These are phyloP conservation scores for Pleoardoris graminearum DNA, from an alignment of 2,329 filamentous ascomycete species.

Conservation along the genomic window DNA sequence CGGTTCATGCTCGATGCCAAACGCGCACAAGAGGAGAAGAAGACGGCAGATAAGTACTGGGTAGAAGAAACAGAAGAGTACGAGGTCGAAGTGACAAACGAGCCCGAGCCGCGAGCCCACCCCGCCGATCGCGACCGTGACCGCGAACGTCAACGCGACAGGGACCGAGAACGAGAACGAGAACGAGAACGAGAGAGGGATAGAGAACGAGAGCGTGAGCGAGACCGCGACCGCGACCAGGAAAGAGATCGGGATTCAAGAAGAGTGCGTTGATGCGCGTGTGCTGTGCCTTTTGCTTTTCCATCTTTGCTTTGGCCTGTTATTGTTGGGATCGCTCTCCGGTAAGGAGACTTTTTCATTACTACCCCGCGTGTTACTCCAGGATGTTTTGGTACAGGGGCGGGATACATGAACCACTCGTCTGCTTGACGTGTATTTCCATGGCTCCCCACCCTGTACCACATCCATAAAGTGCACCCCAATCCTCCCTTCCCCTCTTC, in stretches of 20 bases:
- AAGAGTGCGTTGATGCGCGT: constrained; percentile 35
- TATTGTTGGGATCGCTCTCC: background rate
- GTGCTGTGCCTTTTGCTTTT: constrained; percentile 14
- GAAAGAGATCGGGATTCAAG: constrained; percentile 16
- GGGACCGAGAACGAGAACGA: constrained; percentile 7
- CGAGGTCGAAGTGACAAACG: constrained; percentile 65
- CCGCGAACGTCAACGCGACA: constrained; percentile 2
- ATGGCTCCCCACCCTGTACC: too few relatives aligned
- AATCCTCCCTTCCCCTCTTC: too few relatives aligned
- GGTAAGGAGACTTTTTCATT: constrained; percentile 2
- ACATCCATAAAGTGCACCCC: background rate
- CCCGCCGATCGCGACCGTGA: constrained; percentile 8
- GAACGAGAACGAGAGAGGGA: background rate
- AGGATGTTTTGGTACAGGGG: background rate
- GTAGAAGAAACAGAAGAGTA: constrained; percentile 76
- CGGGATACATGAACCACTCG: background rate
- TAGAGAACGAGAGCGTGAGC: constrained; percentile 17
- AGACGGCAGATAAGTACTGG: constrained; percentile 68
- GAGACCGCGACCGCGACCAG: constrained; percentile 16
- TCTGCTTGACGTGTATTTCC: background rate
- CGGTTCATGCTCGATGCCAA: constrained; percentile 87
- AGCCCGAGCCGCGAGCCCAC: constrained; percentile 13
- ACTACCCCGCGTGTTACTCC: background rate
- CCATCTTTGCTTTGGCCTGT: background rate
- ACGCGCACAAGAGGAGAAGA: constrained; percentile 71